Evolutionary conservation across 371 early-diverging fungal genomes (phyloP).

Genomic region (Rhizopus sp.): DNA sequence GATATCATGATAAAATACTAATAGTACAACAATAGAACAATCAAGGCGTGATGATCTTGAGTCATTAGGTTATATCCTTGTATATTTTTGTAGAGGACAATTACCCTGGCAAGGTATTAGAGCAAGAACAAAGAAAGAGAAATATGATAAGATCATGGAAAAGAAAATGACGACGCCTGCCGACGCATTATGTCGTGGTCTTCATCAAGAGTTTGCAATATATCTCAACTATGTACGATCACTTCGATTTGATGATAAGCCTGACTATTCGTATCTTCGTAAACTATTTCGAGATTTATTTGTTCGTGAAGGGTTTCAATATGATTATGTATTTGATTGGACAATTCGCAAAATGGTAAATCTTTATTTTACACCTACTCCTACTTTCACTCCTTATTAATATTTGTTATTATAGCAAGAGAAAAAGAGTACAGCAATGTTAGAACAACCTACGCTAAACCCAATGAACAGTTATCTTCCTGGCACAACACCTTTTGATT

Average conservation of each 20-base stretch:
- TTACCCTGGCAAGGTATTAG: conserved; percentile 99
- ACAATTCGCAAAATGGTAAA: conserved; percentile 64
- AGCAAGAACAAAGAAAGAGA: conserved; percentile 98
- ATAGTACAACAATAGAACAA: conserved; percentile 80
- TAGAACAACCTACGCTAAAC: conserved; percentile 3
- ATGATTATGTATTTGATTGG: conserved; percentile 99
- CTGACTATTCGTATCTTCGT: conserved; percentile 97
- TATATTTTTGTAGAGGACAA: conserved; percentile 98
- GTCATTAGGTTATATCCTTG: conserved; percentile 98
- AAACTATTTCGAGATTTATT: conserved; percentile 96
- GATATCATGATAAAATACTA: background rate
- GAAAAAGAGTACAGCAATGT: conserved; percentile 19
- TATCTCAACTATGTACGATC: conserved; percentile 97
- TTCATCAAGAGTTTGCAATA: conserved; percentile 94
- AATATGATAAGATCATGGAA: conserved; percentile 99
- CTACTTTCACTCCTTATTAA: background rate
- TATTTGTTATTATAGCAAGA: conserved; percentile 25
- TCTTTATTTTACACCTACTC: background rate
- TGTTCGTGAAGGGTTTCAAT: conserved; percentile 92
- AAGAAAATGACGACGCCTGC: conserved; percentile 98
- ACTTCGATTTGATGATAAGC: conserved; percentile 98
- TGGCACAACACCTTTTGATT: conserved; percentile 16
- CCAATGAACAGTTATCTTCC: conserved; percentile 14
- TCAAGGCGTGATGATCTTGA: conserved; percentile 99
- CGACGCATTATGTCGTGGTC: conserved; percentile 94